phyloP scores from a whole-genome alignment of 225 moss, liverwort and hornwort genomes.

The Takakia lepidozioides region DNA sequence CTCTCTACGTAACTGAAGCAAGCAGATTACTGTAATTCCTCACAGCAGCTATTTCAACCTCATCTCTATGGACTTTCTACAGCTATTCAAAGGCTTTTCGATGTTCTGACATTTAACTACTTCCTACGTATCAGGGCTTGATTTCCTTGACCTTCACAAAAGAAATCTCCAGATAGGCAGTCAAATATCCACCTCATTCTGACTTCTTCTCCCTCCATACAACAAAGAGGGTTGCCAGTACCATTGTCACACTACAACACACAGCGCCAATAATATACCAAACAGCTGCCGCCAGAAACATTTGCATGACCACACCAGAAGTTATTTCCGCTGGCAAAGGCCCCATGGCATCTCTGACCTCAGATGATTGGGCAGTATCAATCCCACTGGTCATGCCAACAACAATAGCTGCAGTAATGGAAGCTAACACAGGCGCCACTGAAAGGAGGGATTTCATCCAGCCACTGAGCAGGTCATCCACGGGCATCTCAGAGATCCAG shows the following conservation, averaged over 20 bases:
- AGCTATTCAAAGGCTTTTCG: too few species aligned
- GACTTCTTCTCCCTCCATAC: too few species aligned
- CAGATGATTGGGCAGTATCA: conserved; percentile 70
- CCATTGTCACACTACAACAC: conserved; percentile 7
- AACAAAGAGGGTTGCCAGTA: conserved; percentile 17
- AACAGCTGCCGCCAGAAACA: conserved; percentile 76
- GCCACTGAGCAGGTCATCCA: conserved; percentile 42
- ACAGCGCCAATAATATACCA: conserved; percentile 79
- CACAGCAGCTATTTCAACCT: too few species aligned
- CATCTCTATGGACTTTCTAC: too few species aligned
- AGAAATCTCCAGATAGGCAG: too few species aligned
- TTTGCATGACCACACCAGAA: conserved; percentile 57
- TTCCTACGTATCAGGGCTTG: too few species aligned
- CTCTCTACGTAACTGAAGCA: too few species aligned
- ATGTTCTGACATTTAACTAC: too few species aligned
- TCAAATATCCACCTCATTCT: too few species aligned
- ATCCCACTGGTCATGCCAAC: conserved; percentile 69
- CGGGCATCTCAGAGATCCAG: conserved; percentile 13
- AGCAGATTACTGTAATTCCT: too few species aligned
- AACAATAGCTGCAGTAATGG: conserved; percentile 60
- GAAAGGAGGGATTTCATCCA: conserved; percentile 35
- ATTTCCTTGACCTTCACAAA: too few species aligned
- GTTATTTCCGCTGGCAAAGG: conserved; percentile 54
- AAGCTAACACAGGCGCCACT: conserved; percentile 44
- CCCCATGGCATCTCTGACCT: conserved; percentile 26